Evolutionary conservation across 306 rosid genomes (phyloP), one percentile per base, ranked within the genome.

Genomic region (Cucurbita moschata): DNA sequence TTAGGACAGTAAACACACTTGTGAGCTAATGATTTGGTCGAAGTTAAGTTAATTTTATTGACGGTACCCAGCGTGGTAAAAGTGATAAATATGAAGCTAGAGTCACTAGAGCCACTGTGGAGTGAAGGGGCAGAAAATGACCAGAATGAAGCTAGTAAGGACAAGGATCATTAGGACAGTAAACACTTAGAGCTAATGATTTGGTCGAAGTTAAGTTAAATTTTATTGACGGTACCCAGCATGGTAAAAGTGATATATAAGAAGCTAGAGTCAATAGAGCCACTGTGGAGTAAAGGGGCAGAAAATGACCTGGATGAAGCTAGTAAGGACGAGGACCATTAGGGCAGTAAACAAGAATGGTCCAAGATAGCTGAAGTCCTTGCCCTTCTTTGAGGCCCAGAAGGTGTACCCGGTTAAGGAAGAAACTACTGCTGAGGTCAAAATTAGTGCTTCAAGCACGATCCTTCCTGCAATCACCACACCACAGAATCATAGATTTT

Each of bases 331-430:
- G 67, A 94, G 88, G 70, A 87, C 74, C 55, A 85, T 74, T 77
- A 94, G 96, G 59, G 88, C 79, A 19, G 98, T 84, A 77, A 90
- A 94, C 82, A 94, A 81, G n/a, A 94, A 75, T 38, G 98, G 97
- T 75, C 95, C 97, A 38, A 94, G 96, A 85, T 80, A 94, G 87
- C 96, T 94, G 82, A 94, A 94, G 79, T 94, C 98, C 85, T 94
- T 94, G 84, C 98, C 98, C 90, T 86, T 90, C 95, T 86, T 94
- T 8, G 98, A 83, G 54, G 98, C 98, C 96, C 96, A 94, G 83
- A 94, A 94, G 60, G 98, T 85, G 79, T 94, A 94, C 2, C 78
- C 97, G 7, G 98, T 94, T 58, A 94, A 84, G 73, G 96, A 87
- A 35, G 85, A 72, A 77, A 94, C 97, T 68, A 90, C 97, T 1